Evolutionary conservation across 495 filamentous ascomycete genomes (phyloP).

Genomic region (Pseudotulostoma volvatum): DNA sequence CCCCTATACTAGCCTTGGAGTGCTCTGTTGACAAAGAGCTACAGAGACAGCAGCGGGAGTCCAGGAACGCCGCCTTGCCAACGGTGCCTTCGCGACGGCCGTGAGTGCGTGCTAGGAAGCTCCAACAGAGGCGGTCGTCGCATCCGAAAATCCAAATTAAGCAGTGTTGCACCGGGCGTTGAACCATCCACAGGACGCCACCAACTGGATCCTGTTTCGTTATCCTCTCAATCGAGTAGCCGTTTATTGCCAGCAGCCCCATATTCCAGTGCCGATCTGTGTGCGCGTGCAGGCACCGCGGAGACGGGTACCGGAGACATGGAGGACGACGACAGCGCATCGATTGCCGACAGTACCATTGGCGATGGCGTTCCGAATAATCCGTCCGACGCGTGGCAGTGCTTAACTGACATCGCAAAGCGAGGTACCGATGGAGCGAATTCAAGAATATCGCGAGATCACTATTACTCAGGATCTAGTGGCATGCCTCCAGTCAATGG

Average conservation of each 20-base stretch:
- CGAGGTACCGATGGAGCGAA: conserved; percentile 11
- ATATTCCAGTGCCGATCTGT: conserved; percentile 24
- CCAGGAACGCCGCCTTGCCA: conserved; percentile 39
- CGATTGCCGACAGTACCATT: conserved; percentile 14
- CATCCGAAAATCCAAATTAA: conserved; percentile 36
- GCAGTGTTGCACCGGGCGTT: conserved; percentile 1
- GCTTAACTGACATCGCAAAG: conserved; percentile 26
- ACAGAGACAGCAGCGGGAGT: conserved; percentile 29
- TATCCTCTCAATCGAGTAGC: conserved; percentile 16
- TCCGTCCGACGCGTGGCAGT: conserved; percentile 35
- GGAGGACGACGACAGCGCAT: conserved; percentile 22
- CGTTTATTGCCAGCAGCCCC: conserved; percentile 14
- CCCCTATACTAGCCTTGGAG: too few relatives aligned
- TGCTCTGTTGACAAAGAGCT: not conserved
- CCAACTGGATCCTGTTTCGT: conserved; percentile 10
- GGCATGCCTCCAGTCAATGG: conserved; percentile 10
- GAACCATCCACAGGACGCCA: not conserved
- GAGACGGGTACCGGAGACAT: conserved; percentile 14
- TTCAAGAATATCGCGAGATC: conserved; percentile 12
- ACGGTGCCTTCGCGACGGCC: conserved; percentile 39
- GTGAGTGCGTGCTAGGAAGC: conserved; percentile 43
- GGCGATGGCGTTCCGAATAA: conserved; percentile 23
- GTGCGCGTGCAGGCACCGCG: conserved; percentile 15
- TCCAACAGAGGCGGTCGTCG: conserved; percentile 46
- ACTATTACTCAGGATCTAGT: conserved; percentile 8